These are phyloP conservation scores for Penicillium simplicissimum DNA, from an alignment of 495 filamentous ascomycete species.

Conservation along the genomic window DNA sequence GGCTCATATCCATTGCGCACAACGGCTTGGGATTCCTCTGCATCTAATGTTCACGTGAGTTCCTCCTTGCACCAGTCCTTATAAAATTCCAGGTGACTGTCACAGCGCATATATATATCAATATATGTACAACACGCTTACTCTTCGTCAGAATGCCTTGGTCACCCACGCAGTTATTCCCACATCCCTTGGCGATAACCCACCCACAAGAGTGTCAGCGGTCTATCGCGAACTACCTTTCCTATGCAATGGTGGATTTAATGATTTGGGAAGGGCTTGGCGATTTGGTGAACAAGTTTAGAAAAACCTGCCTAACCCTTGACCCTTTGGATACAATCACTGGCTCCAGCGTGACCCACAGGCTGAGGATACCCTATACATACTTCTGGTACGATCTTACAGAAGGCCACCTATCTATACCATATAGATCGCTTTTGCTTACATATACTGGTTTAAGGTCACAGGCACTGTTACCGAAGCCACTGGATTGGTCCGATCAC, in stretches of 20 bases:
- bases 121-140: no score
- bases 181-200: conserved; percentile 59
- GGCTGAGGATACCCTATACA: conserved; percentile 69
- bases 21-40: conserved; percentile 72
- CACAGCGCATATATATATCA: no score
- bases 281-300: conserved; percentile 74
- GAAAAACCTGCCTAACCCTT: conserved; percentile 64
- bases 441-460: conserved; percentile 48
- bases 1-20: no score
- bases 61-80: no score
- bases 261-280: conserved; percentile 83
- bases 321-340: conserved; percentile 66
- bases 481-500: conserved; percentile 70
- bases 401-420: no score
- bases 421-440: no score
- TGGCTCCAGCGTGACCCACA: conserved; percentile 64
- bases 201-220: conserved; percentile 53
- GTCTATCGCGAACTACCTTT: conserved; percentile 68
- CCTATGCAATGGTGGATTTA: conserved; percentile 76
- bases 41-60: conserved; percentile 82
- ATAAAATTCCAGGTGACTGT: no score
- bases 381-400: conserved; percentile 62
- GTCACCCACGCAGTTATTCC: conserved; percentile 53
- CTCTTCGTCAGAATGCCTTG: conserved; percentile 65
- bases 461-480: conserved; percentile 75